Conservation (phyloP, 2,329 filamentous ascomycete species). For the Raffaelea deltoideospora region DNA sequence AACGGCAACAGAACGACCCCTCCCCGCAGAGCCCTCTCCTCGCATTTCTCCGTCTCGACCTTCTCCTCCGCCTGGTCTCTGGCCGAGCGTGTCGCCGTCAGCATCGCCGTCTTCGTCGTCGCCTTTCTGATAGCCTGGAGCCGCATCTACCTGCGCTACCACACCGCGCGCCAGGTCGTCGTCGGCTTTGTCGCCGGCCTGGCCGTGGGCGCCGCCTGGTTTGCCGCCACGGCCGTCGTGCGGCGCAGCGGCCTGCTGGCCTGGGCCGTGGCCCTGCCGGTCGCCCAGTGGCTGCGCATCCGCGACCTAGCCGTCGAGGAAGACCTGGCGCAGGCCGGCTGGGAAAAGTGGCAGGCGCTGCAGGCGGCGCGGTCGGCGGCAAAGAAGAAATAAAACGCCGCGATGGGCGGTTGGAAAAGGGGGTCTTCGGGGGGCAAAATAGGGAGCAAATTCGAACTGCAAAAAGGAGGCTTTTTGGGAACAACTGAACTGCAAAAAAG, state of each 20-base stretch:
- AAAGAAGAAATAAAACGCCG: conserved; percentile 20
- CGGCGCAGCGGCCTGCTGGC: conserved; percentile 54
- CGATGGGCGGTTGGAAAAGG: neutral
- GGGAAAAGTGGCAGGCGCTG: conserved; percentile 71
- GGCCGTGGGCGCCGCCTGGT: conserved; percentile 64
- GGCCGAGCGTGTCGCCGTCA: conserved; percentile 40
- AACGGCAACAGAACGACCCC: neutral
- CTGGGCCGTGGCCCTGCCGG: conserved; percentile 52
- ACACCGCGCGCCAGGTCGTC: conserved; percentile 77
- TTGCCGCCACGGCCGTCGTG: conserved; percentile 49
- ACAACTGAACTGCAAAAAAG: too few relatives aligned
- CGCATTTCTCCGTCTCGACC: too few relatives aligned
- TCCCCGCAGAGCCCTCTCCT: too few relatives aligned
- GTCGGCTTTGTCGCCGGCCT: conserved; percentile 60
- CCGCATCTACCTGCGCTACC: conserved; percentile 82
- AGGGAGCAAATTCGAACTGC: too few relatives aligned
- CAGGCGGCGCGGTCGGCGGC: conserved; percentile 19
- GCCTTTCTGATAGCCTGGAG: conserved; percentile 64
- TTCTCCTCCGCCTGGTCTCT: conserved; percentile 32
- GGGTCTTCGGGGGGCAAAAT: too few relatives aligned
- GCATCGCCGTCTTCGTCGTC: conserved; percentile 39
- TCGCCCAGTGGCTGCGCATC: conserved; percentile 53
- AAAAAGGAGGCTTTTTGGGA: too few relatives aligned
- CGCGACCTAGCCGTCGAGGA: conserved; percentile 78
- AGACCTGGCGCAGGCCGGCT: conserved; percentile 80